Conservation (phyloP, 1,139 yeast genomes). For the Suhomyces yuchorum region DNA sequence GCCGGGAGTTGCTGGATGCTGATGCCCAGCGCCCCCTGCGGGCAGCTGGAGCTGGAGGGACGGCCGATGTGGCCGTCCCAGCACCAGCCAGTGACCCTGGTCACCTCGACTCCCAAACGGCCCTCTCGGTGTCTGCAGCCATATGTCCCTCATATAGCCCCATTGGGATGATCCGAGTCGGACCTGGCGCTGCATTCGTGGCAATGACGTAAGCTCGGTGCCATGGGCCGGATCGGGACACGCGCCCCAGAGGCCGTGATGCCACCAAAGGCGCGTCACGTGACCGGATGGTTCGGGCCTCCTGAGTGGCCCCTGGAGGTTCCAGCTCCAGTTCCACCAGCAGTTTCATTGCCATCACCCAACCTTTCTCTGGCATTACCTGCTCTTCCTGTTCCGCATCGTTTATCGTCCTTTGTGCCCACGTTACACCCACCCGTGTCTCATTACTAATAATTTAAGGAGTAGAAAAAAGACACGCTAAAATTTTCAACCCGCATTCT, state of each 20-base stretch:
- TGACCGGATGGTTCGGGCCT: slow-evolving; percentile 2
- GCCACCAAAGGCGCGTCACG: background rate
- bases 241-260: background rate
- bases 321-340: background rate
- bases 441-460: slow-evolving; percentile 7
- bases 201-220: slow-evolving; percentile 3
- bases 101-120: background rate
- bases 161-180: background rate
- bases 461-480: slow-evolving; percentile 12
- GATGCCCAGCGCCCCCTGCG: no score
- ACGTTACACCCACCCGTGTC: background rate
- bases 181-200: background rate
- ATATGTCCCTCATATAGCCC: background rate
- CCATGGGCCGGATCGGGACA: background rate
- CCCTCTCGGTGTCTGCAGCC: background rate
- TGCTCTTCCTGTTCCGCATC: background rate
- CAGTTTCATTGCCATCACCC: no score
- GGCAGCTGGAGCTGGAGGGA: no score
- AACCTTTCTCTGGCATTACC: no score
- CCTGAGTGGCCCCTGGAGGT: background rate
- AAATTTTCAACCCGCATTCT: slow-evolving; percentile 11
- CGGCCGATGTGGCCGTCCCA: no score
- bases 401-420: background rate
- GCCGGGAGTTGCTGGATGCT: no score
- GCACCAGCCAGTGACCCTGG: no score